phyloP scores from a whole-genome alignment of 768 basidiomycete species.

The Wakefieldia striispora region DNA sequence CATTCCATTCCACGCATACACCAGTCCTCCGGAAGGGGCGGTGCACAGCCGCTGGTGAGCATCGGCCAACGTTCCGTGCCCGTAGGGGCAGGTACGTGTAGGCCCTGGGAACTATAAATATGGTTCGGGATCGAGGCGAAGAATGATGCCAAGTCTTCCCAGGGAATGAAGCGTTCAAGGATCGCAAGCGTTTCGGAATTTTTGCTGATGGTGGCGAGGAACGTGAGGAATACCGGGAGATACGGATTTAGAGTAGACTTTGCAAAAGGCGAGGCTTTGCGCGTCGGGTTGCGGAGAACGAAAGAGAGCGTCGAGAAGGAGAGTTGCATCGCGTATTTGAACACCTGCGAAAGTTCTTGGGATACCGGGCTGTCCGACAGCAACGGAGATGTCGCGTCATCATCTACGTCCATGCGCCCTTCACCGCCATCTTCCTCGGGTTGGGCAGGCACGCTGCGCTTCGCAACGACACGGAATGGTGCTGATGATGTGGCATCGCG shows the following conservation, averaged over 20 bases:
- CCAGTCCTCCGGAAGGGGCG: constrained; percentile 91
- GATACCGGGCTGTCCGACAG: constrained; percentile 34
- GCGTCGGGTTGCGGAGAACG: constrained; percentile 62
- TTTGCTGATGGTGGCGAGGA: constrained; percentile 75
- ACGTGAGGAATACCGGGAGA: constrained; percentile 82
- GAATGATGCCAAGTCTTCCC: constrained; percentile 69
- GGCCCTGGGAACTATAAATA: constrained; percentile 46
- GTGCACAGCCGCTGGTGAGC: constrained; percentile 65
- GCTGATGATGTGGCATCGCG: constrained; percentile 35
- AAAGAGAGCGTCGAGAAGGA: constrained; percentile 75
- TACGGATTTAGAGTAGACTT: constrained; percentile 76
- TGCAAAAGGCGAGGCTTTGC: constrained; percentile 56
- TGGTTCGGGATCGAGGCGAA: constrained; percentile 59
- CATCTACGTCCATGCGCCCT: constrained; percentile 66
- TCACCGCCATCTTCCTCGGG: constrained; percentile 42
- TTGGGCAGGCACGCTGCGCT: constrained; percentile 36
- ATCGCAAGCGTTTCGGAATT: constrained; percentile 57
- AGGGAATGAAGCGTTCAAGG: constrained; percentile 80
- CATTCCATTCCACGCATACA: constrained; percentile 95
- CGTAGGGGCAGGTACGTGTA: constrained; percentile 30
- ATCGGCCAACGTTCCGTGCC: constrained; percentile 59
- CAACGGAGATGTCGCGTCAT: constrained; percentile 35
- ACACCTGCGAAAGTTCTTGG: constrained; percentile 56
- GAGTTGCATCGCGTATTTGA: constrained; percentile 75
- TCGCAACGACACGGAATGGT: constrained; percentile 50